Evolutionary conservation across 345 rosid genomes (phyloP).

Genomic region (Acer saccharum): DNA sequence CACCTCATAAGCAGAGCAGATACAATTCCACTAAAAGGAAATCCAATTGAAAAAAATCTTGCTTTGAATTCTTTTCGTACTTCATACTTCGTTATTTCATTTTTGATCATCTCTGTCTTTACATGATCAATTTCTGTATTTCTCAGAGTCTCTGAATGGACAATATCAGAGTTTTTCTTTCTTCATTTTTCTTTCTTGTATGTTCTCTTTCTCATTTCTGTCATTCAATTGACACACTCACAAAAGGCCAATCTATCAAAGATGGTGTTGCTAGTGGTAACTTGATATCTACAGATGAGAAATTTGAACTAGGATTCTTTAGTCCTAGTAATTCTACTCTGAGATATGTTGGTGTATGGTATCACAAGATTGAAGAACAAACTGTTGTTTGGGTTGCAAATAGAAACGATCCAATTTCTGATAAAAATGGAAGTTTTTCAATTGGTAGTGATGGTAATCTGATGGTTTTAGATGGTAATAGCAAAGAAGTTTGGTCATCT

Average conservation of each 20-base stretch:
- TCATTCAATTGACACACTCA: slow-evolving; percentile 33
- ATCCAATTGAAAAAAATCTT: background rate
- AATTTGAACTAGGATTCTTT: slow-evolving; percentile 65
- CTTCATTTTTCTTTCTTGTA: slow-evolving; percentile 24
- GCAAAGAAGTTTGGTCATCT: slow-evolving; percentile 49
- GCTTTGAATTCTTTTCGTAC: background rate
- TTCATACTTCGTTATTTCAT: background rate
- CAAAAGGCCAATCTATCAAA: slow-evolving; percentile 34
- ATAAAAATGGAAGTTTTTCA: slow-evolving; percentile 40
- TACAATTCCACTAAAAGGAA: slow-evolving; percentile 3
- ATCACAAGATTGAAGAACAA: slow-evolving; percentile 33
- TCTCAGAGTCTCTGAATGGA: slow-evolving; percentile 21
- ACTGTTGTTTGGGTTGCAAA: slow-evolving; percentile 75
- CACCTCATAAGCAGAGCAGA: background rate
- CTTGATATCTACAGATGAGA: slow-evolving; percentile 33
- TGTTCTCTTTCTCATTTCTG: slow-evolving; percentile 29
- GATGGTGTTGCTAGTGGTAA: slow-evolving; percentile 41
- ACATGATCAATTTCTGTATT: background rate
- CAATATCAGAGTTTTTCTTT: slow-evolving; percentile 5
- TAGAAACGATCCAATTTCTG: slow-evolving; percentile 50
- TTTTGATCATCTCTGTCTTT: background rate
- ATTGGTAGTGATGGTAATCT: slow-evolving; percentile 58
- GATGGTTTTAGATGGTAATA: slow-evolving; percentile 43
- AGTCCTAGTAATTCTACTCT: slow-evolving; percentile 42
- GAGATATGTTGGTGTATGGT: slow-evolving; percentile 72